phyloP scores from a whole-genome alignment of 495 filamentous ascomycete species.

The Parathielavia hyrcaniae region DNA sequence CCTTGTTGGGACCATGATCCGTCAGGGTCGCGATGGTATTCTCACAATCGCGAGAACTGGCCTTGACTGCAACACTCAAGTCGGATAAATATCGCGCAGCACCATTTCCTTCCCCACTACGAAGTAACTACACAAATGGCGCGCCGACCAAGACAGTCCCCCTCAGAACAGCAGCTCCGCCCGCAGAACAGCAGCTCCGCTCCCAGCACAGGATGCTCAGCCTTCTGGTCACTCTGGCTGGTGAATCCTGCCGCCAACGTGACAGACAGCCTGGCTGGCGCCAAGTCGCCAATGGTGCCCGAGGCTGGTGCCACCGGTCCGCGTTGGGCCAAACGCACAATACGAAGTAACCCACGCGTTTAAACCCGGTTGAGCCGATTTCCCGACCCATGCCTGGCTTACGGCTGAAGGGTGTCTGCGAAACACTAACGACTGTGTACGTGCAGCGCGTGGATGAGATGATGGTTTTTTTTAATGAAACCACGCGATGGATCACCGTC shows the following conservation, averaged over 20 bases:
- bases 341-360: not conserved
- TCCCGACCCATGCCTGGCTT: not conserved
- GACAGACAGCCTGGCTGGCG: not conserved
- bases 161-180: not conserved
- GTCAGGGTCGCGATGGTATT: no score
- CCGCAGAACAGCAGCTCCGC: not conserved
- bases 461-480: no score
- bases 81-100: no score
- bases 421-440: no score
- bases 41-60: no score
- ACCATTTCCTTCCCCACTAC: no score
- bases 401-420: conserved; percentile 14
- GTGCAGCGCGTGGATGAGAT: not conserved
- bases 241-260: no score
- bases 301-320: not conserved
- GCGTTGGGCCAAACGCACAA: conserved; percentile 1
- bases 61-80: no score
- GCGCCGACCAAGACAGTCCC: not conserved
- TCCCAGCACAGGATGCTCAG: not conserved
- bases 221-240: no score
- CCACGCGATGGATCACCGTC: no score
- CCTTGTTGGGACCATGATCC: no score
- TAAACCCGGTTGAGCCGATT: not conserved
- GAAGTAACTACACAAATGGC: no score
- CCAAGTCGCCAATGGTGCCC: not conserved